Evolutionary conservation across 2,329 filamentous ascomycete genomes (phyloP), one percentile per base, ranked within the genome.

Genomic region (Curvularia sp.): DNA sequence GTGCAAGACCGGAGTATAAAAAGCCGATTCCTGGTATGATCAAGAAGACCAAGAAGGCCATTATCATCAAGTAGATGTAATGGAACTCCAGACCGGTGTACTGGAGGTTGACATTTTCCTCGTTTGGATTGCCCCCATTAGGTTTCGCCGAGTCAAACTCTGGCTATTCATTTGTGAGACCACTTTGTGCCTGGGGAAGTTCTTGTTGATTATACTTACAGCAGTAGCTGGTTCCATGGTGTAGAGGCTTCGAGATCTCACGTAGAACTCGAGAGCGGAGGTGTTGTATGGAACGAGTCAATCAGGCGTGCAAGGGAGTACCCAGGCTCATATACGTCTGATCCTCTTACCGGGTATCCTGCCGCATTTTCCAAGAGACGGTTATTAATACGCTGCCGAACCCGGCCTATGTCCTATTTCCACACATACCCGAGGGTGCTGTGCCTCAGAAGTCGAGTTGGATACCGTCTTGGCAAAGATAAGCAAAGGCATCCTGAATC

Each of bases 11-110:
- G 56, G 85, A 84, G 74, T 89, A 89, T 0, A 89, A 77, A 7
- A 89, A 80, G 48, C 86, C 87, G 64, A 89, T 86, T 20, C 86
- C 87, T 0, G 87, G 87, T 56, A 89, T 87, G 70, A 89, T 89
- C 50, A 89, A 75, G 83, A 85, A 89, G 53, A 89, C 86, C 53
- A 89, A 80, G 72, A 84, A 86, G 13, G 78, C 80, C 71, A 85
- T 87, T 65, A 86, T 79, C 54, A 85, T 73, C 48, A 86, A 79
- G 68, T 87, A 89, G 39, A 82, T 81, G 72, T 88, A 88, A 68
- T 89, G 82, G 75, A 81, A 87, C 70, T 89, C 86, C 55, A 82
- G 77, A 7, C 86, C 86, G 24, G 73, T 74, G 70, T 86, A 89
- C 66, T 86, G 85, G 10, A 81, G 75, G 65, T 89, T 86, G 63